Evolutionary conservation across 352 stramenopile species (phyloP).

Genomic region (Globisporangium emineosum): DNA sequence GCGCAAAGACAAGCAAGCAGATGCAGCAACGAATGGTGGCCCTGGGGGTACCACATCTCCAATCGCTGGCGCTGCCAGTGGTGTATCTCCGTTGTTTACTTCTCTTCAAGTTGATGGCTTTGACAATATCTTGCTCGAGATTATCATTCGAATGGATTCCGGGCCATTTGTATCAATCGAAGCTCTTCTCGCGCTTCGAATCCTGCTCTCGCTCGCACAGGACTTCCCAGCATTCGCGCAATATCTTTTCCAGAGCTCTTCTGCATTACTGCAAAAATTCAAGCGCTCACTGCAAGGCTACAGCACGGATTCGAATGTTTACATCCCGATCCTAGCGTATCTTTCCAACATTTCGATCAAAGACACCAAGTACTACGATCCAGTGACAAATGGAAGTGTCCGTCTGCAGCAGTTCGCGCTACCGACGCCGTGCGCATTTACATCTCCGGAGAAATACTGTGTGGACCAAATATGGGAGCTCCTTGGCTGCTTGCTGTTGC

Average conservation of each 20-base stretch:
- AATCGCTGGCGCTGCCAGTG: not conserved
- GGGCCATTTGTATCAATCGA: conserved; percentile 34
- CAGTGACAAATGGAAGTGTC: conserved; percentile 12
- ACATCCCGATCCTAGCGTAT: conserved; percentile 61
- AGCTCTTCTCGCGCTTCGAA: conserved; percentile 37
- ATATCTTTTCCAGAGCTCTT: conserved; percentile 36
- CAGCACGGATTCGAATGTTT: conserved; percentile 45
- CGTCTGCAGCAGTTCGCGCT: conserved; percentile 30
- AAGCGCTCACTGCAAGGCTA: conserved; percentile 43
- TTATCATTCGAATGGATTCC: conserved; percentile 38
- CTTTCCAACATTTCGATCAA: conserved; percentile 54
- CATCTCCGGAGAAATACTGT: conserved; percentile 19
- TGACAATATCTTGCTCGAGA: conserved; percentile 45
- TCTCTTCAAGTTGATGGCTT: conserved; percentile 32
- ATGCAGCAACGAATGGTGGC: conserved; percentile 11
- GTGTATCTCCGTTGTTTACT: not conserved
- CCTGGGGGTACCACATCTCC: not conserved
- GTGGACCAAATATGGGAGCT: conserved; percentile 68
- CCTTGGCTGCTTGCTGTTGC: conserved; percentile 46
- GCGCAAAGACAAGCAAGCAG: conserved; percentile 33
- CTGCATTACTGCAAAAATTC: conserved; percentile 28
- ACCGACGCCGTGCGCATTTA: conserved; percentile 22
- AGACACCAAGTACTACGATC: conserved; percentile 56
- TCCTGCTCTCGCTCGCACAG: conserved; percentile 65
- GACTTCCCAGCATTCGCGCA: conserved; percentile 41